phyloP scores from a whole-genome alignment of 2,329 filamentous ascomycete species.

The Aspergillus amoenus region DNA sequence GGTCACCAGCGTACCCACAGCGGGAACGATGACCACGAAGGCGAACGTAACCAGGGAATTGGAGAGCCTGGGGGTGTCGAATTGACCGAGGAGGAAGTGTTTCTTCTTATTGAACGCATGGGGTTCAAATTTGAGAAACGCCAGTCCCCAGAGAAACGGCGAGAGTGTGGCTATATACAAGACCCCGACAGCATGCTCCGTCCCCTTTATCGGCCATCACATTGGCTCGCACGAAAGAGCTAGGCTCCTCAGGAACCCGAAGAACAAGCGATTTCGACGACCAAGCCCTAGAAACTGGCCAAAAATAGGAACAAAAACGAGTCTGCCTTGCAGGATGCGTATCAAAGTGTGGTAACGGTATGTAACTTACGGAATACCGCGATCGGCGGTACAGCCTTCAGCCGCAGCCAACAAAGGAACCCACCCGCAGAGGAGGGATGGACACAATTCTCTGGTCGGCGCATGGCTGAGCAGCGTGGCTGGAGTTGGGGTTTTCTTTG shows the following conservation, averaged over 20 bases:
- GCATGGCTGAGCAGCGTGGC: constrained; percentile 21
- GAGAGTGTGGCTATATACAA: constrained; percentile 73
- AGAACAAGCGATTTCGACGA: neutral
- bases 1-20: constrained; percentile 23
- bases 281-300: neutral
- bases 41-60: constrained; percentile 59
- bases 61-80: constrained; percentile 89
- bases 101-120: constrained; percentile 68
- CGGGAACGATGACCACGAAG: constrained; percentile 13
- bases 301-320: constrained; percentile 5
- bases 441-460: constrained; percentile 2
- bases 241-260: neutral
- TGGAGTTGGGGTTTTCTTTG: constrained; percentile 15
- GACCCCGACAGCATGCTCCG: constrained; percentile 82
- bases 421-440: constrained; percentile 2
- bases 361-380: constrained; percentile 5
- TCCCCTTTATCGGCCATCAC: constrained; percentile 74
- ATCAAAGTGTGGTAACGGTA: neutral
- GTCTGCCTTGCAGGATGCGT: constrained; percentile 12
- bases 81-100: constrained; percentile 83
- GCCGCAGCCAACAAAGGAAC: constrained; percentile 21
- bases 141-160: constrained; percentile 59
- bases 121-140: constrained; percentile 73
- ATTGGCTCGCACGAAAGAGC: constrained; percentile 80
- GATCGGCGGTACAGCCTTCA: constrained; percentile 16